These are phyloP conservation scores for Plectosphaerella sp. DNA, from an alignment of 2,329 filamentous ascomycete genomes.

Conservation along the genomic window DNA sequence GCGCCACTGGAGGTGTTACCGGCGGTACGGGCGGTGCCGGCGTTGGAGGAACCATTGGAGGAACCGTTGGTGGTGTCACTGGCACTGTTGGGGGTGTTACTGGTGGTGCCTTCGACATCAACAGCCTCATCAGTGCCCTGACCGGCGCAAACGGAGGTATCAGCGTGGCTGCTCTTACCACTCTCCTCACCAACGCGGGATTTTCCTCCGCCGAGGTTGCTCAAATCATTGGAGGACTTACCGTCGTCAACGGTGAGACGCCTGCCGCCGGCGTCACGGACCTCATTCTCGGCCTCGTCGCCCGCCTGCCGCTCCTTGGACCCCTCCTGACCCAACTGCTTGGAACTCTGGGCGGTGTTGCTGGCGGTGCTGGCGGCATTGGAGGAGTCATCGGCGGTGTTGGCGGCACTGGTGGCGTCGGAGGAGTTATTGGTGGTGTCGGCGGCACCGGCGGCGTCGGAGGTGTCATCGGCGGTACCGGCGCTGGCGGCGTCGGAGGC, in stretches of 20 bases:
- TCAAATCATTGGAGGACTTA: neutral
- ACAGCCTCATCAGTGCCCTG: neutral
- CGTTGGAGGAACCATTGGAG: neutral
- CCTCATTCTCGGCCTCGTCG: neutral
- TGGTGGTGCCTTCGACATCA: constrained; percentile 1
- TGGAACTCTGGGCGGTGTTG: neutral
- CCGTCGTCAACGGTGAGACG: neutral
- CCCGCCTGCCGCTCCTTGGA: neutral
- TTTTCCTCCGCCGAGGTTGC: neutral
- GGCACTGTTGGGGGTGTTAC: constrained; percentile 10
- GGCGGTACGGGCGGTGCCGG: neutral
- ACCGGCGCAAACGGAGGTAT: constrained; percentile 11
- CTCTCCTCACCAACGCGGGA: neutral
- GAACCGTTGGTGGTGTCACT: neutral
- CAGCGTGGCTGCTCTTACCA: neutral
- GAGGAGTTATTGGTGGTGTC: neutral
- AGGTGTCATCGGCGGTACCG: neutral
- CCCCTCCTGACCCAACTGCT: neutral
- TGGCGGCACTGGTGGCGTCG: neutral
- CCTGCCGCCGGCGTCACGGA: neutral
- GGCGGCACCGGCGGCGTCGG: neutral
- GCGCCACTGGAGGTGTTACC: constrained; percentile 17
- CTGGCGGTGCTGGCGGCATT: neutral
- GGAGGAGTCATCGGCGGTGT: neutral
- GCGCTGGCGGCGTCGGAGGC: neutral